A percentile compares a stretch with the other conserved stretches of the same genome.
phyloP scores from a whole-genome alignment of 108 stramenopile species.

The Pseudonitzschia multistriata region DNA sequence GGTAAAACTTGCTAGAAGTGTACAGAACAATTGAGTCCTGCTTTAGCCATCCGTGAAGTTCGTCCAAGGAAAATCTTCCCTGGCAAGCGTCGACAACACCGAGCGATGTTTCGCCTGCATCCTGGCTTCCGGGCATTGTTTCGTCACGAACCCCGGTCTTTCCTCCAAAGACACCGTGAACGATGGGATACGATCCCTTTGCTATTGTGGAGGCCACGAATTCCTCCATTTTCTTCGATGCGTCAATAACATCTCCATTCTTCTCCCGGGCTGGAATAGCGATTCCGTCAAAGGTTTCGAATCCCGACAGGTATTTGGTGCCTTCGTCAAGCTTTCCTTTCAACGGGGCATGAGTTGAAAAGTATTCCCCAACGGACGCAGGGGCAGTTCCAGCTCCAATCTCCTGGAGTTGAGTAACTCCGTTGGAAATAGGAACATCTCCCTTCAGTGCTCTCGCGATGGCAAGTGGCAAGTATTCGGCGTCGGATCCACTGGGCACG shows the following conservation, averaged over 20 bases:
- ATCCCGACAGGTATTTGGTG: constrained; percentile 40
- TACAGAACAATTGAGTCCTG: constrained; percentile 68
- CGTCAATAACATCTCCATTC: constrained; percentile 50
- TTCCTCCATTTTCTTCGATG: constrained; percentile 44
- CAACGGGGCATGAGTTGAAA: constrained; percentile 66
- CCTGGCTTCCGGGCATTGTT: constrained; percentile 56
- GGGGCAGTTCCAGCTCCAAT: constrained; percentile 61
- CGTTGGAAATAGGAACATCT: constrained; percentile 43
- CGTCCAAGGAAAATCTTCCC: constrained; percentile 58
- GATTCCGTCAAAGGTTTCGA: constrained; percentile 47
- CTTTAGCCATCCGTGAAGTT: constrained; percentile 61
- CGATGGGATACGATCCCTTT: constrained; percentile 50
- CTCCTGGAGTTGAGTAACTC: constrained; percentile 56
- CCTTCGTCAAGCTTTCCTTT: constrained; percentile 47
- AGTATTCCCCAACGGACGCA: constrained; percentile 57
- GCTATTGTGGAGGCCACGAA: constrained; percentile 22
- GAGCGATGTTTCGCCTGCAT: constrained; percentile 44
- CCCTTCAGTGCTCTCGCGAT: constrained; percentile 57
- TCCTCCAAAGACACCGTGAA: constrained; percentile 74
- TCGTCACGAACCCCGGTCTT: constrained; percentile 68
- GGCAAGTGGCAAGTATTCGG: constrained; percentile 67
- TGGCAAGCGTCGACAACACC: constrained; percentile 77
- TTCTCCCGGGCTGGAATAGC: constrained; percentile 45
- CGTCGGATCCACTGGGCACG: constrained; percentile 67
- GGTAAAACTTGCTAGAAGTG: constrained; percentile 75